Evolutionary conservation across 2,329 filamentous ascomycete genomes (phyloP).

Genomic region (Talaromyces sp.): DNA sequence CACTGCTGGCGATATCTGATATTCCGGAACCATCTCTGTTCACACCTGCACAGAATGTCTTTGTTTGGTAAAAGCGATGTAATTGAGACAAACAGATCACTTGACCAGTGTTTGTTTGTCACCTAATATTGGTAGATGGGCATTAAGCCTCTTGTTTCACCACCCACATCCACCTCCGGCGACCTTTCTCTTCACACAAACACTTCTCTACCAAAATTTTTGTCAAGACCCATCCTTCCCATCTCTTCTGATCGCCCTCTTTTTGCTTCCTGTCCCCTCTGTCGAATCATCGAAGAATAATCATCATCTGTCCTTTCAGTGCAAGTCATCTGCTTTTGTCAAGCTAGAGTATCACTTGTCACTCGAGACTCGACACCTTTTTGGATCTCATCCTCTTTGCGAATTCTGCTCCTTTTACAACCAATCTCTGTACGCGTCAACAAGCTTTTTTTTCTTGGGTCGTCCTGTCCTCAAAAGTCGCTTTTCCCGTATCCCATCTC

Average conservation of each 20-base stretch:
- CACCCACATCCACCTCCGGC: not conserved
- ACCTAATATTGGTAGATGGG: not conserved
- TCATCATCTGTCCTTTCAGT: not conserved
- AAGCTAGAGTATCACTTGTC: not conserved
- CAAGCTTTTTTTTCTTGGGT: not conserved
- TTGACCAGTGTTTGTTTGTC: not conserved
- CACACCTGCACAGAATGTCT: not conserved
- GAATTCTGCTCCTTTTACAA: not conserved
- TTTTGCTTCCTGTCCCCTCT: not conserved
- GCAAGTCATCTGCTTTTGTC: not conserved
- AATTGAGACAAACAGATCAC: not conserved
- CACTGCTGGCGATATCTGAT: not conserved
- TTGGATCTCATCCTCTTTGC: not conserved
- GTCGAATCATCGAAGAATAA: not conserved
- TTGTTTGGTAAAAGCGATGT: not conserved
- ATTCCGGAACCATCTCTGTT: slow-evolving; percentile 6
- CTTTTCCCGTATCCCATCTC: not conserved
- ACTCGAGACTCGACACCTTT: not conserved
- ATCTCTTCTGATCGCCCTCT: not conserved
- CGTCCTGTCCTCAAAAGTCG: not conserved
- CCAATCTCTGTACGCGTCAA: not conserved
- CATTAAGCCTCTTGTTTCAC: not conserved
- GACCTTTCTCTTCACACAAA: not conserved
- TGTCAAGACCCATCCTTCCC: not conserved
- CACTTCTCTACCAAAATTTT: not conserved